Evolutionary conservation across 139 green algal genomes (phyloP).

Genomic region (Picochlorum sp.): DNA sequence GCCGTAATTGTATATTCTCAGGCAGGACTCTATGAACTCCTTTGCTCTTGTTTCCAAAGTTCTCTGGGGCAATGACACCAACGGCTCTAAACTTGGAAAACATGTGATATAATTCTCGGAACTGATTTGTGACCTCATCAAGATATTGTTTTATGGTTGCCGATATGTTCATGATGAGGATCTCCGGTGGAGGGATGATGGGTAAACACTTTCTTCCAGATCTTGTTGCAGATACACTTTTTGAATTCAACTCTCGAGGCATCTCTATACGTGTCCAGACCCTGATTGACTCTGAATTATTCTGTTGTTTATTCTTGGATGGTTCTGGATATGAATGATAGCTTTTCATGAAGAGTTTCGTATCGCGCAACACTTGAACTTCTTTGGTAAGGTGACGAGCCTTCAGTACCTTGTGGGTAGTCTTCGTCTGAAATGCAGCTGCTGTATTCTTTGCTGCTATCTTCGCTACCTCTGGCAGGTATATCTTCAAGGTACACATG

Average conservation of each 20-base stretch:
- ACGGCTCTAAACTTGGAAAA: slow-evolving; percentile 11
- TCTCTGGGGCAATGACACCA: no score
- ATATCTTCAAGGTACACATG: slow-evolving; percentile 47
- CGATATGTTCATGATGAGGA: slow-evolving; percentile 33
- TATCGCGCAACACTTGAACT: slow-evolving; percentile 54
- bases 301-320: background rate
- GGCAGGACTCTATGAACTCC: no score
- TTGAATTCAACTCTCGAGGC: no score
- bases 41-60: background rate
- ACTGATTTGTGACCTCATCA: slow-evolving; percentile 24
- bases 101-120: slow-evolving; percentile 63
- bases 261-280: no score
- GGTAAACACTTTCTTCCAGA: background rate
- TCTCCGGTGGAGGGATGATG: slow-evolving; percentile 36
- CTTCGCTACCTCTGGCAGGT: slow-evolving; percentile 17
- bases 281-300: background rate
- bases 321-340: slow-evolving; percentile 24
- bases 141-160: slow-evolving; percentile 40
- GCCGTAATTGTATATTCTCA: background rate
- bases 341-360: slow-evolving; percentile 82
- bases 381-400: slow-evolving; percentile 9
- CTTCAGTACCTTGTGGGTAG: slow-evolving; percentile 9
- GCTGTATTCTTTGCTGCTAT: background rate
- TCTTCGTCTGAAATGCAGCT: slow-evolving; percentile 6
- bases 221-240: no score